Conservation (phyloP, 2,329 filamentous ascomycete genomes). For the Epichloe glyceriae region DNA sequence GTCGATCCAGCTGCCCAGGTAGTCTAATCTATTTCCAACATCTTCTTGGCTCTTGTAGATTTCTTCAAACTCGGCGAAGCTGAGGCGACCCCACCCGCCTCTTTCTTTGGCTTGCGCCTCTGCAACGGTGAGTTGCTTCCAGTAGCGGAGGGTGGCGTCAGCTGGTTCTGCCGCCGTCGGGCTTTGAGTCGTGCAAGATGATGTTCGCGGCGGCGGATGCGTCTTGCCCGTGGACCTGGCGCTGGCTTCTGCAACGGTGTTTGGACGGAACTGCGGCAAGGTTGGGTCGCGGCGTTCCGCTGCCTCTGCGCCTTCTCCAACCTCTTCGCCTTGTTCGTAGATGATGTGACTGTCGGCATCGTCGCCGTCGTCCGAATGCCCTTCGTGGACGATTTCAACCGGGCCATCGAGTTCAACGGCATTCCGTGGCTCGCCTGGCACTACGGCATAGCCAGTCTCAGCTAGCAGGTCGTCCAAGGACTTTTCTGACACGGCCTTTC, state of each 20-base stretch:
- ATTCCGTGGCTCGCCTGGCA: slow-evolving; percentile 17
- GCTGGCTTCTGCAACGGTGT: slow-evolving; percentile 22
- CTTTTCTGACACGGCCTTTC: slow-evolving; percentile 10
- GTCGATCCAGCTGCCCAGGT: slow-evolving; percentile 86
- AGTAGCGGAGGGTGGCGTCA: slow-evolving; percentile 27
- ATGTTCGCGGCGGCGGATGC: background rate
- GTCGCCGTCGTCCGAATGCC: slow-evolving; percentile 4
- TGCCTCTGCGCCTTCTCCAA: slow-evolving; percentile 11
- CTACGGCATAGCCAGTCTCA: slow-evolving; percentile 32
- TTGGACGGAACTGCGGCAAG: slow-evolving; percentile 56
- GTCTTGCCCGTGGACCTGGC: slow-evolving; percentile 2
- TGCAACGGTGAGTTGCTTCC: slow-evolving; percentile 46
- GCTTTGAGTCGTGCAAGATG: background rate
- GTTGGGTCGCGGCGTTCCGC: slow-evolving; percentile 41
- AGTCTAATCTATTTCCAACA: slow-evolving; percentile 53
- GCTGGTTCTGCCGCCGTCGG: slow-evolving; percentile 7
- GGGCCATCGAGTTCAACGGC: slow-evolving; percentile 20
- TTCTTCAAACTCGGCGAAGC: slow-evolving; percentile 64
- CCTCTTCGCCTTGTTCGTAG: slow-evolving; percentile 5
- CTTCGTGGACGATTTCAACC: slow-evolving; percentile 13
- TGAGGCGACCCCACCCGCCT: slow-evolving; percentile 70
- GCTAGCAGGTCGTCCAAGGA: slow-evolving; percentile 25
- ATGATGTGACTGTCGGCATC: no score
- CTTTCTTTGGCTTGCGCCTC: slow-evolving; percentile 56
- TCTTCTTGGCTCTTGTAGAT: slow-evolving; percentile 59